Percentiles rank a stretch among this genome's conserved stretches.
These are phyloP conservation scores for Pythium phragmiticola DNA, from an alignment of 352 stramenopile genomes.

Conservation along the genomic window DNA sequence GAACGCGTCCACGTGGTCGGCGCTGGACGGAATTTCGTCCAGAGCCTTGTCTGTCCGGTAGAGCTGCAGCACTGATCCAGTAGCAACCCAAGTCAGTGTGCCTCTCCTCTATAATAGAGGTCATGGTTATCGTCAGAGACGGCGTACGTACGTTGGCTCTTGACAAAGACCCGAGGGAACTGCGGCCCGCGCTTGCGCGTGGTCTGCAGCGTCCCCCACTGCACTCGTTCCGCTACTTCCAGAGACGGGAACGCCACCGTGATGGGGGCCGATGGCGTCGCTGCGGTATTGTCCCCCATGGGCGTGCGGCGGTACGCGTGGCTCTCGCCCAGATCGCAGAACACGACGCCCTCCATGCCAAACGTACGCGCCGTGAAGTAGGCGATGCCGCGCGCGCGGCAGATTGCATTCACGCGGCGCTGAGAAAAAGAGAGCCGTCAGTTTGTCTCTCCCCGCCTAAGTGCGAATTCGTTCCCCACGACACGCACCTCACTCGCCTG, in stretches of 20 bases:
- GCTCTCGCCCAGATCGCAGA: slow-evolving; percentile 60
- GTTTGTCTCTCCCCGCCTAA: not conserved
- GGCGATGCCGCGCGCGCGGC: slow-evolving; percentile 47
- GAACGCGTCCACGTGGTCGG: slow-evolving; percentile 39
- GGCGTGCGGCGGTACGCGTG: slow-evolving; percentile 65
- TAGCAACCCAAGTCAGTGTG: not conserved
- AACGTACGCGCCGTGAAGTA: slow-evolving; percentile 81
- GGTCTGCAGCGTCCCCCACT: slow-evolving; percentile 68
- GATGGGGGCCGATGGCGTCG: slow-evolving; percentile 34
- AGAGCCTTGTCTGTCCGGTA: slow-evolving; percentile 37
- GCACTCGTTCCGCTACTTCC: slow-evolving; percentile 39
- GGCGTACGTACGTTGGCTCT: slow-evolving; percentile 59
- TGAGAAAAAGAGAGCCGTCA: slow-evolving; percentile 14
- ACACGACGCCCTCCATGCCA: slow-evolving; percentile 77
- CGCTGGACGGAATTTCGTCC: slow-evolving; percentile 10
- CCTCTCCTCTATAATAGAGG: too few species aligned
- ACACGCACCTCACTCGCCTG: slow-evolving; percentile 38
- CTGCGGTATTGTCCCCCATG: slow-evolving; percentile 6
- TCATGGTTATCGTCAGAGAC: too few species aligned
- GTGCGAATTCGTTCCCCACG: too few species aligned
- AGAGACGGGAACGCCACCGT: slow-evolving; percentile 62
- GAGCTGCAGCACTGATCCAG: slow-evolving; percentile 54
- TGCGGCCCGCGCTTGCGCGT: slow-evolving; percentile 67
- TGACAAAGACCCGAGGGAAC: slow-evolving; percentile 74
- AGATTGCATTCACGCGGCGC: slow-evolving; percentile 61